Percentiles rank a stretch among this genome's conserved stretches.
Evolutionary conservation across 768 basidiomycete genomes (phyloP).

Genomic region (Boletellus ananiceps): DNA sequence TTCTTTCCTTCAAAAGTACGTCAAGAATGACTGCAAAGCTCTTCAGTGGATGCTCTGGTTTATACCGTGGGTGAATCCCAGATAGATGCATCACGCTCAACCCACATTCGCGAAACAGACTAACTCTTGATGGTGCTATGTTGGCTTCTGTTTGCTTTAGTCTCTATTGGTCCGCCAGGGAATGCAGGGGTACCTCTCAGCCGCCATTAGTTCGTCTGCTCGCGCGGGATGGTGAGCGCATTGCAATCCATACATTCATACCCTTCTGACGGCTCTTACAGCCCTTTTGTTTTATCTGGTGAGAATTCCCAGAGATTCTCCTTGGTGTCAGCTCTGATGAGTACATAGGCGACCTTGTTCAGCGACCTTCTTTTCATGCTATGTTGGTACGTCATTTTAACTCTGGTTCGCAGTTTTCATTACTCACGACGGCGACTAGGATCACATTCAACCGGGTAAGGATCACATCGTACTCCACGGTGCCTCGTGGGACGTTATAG

Average conservation of each 20-base stretch:
- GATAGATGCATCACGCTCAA: neutral
- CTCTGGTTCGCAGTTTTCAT: neutral
- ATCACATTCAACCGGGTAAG: neutral
- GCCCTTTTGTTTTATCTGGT: neutral
- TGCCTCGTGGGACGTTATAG: neutral
- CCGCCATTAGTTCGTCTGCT: slow-evolving; percentile 1
- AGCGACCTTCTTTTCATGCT: neutral
- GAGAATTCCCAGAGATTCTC: neutral
- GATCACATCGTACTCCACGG: too few relatives aligned
- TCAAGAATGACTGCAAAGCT: neutral
- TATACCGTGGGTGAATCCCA: neutral
- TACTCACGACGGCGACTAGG: neutral
- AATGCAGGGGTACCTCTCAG: neutral
- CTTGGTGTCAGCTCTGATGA: neutral
- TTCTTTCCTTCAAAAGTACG: neutral
- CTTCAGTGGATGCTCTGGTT: slow-evolving; percentile 12
- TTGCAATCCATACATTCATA: neutral
- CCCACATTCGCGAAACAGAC: neutral
- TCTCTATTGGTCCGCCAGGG: neutral
- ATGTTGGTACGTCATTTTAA: neutral
- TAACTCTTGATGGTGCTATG: neutral
- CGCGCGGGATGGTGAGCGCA: slow-evolving; percentile 9
- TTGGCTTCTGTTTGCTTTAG: neutral
- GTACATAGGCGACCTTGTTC: neutral
- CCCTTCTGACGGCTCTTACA: neutral